Conservation (phyloP, 768 basidiomycete genomes). For the Suillus ampliporus region DNA sequence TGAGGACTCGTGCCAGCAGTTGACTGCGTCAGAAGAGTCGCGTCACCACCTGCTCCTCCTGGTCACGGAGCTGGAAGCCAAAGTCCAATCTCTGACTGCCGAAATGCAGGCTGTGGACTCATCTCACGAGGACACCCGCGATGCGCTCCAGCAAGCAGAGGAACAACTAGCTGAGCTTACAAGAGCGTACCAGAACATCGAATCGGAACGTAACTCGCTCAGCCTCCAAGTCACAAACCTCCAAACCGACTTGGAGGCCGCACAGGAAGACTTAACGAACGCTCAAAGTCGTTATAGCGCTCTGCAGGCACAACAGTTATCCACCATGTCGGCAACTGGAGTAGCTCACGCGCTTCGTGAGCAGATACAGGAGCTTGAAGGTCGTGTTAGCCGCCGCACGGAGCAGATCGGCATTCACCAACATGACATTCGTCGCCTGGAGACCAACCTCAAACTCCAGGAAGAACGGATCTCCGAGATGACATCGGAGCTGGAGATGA, state of each 20-base stretch:
- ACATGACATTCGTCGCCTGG: slow-evolving; percentile 77
- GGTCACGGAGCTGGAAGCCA: slow-evolving; percentile 42
- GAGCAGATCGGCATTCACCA: slow-evolving; percentile 81
- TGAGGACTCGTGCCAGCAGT: slow-evolving; percentile 36
- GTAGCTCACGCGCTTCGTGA: slow-evolving; percentile 59
- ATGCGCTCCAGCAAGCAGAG: slow-evolving; percentile 35
- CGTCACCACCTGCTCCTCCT: slow-evolving; percentile 30
- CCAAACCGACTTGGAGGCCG: slow-evolving; percentile 57
- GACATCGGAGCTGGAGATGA: slow-evolving; percentile 69
- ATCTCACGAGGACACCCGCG: slow-evolving; percentile 43
- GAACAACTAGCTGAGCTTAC: slow-evolving; percentile 50
- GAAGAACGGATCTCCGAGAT: slow-evolving; percentile 78
- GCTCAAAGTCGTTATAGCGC: slow-evolving; percentile 65
- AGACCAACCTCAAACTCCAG: slow-evolving; percentile 73
- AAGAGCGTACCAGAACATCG: slow-evolving; percentile 56
- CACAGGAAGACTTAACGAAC: slow-evolving; percentile 57
- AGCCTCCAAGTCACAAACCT: slow-evolving; percentile 68
- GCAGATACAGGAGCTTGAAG: slow-evolving; percentile 74
- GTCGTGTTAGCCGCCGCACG: slow-evolving; percentile 64
- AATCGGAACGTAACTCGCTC: slow-evolving; percentile 71
- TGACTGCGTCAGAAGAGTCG: slow-evolving; percentile 40
- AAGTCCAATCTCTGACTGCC: slow-evolving; percentile 38
- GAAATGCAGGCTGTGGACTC: slow-evolving; percentile 39
- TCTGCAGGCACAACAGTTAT: slow-evolving; percentile 71
- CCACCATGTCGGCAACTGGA: slow-evolving; percentile 62